These are phyloP conservation scores for Pythium sp. DNA, from an alignment of 352 stramenopile species.

Conservation along the genomic window DNA sequence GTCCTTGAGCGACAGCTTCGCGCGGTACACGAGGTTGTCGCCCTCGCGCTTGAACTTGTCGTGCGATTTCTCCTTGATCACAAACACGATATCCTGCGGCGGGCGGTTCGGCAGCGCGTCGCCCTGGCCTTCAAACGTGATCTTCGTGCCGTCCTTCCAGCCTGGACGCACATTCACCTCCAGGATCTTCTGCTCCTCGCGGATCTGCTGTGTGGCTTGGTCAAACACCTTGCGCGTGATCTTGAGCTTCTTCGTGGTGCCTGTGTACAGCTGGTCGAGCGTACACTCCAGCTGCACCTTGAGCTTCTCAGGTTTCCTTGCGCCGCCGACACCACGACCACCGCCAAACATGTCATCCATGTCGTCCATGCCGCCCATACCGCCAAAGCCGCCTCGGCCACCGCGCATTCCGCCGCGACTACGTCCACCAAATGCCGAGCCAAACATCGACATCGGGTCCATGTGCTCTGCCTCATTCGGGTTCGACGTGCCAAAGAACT, in stretches of 20 bases:
- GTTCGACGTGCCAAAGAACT: constrained; percentile 89
- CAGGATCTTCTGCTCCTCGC: constrained; percentile 94
- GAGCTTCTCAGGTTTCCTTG: constrained; percentile 42
- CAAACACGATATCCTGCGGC: constrained; percentile 94
- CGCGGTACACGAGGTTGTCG: constrained; percentile 93
- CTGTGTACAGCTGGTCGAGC: constrained; percentile 86
- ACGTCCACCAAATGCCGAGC: constrained; percentile 18
- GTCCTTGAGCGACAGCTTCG: constrained; percentile 95
- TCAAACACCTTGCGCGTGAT: constrained; percentile 92
- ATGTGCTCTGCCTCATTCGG: constrained; percentile 65
- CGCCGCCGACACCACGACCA: constrained; percentile 28
- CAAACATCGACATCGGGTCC: constrained; percentile 73
- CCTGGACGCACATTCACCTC: constrained; percentile 96
- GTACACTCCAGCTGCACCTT: constrained; percentile 90
- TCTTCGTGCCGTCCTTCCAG: constrained; percentile 95
- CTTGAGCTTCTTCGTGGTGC: constrained; percentile 91
- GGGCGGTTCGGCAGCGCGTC: constrained; percentile 89
- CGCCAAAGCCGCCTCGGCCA: constrained; percentile 28
- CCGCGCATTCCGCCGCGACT: constrained; percentile 4
- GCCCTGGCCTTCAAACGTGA: constrained; percentile 94
- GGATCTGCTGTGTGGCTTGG: constrained; percentile 73
- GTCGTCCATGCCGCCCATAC: constrained; percentile 32
- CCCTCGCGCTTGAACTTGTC: constrained; percentile 92
- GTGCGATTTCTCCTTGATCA: constrained; percentile 91
- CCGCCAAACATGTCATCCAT: constrained; percentile 40